A percentile compares a stretch with the other conserved stretches of the same genome.
phyloP scores from a whole-genome alignment of 345 rosid species.

The Brassica carinata region DNA sequence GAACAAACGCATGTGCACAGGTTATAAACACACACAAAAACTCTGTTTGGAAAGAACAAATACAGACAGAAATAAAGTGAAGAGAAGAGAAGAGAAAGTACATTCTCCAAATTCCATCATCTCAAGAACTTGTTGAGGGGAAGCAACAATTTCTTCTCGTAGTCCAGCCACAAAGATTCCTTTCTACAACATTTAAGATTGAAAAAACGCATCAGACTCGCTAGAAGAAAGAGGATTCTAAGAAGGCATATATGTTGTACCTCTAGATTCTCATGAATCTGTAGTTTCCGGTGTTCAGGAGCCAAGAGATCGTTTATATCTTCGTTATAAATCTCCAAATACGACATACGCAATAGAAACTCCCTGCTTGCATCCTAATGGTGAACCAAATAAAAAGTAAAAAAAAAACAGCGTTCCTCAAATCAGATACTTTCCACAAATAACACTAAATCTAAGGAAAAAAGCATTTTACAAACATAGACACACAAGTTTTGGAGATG shows the following conservation, averaged over 20 bases:
- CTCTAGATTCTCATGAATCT: conserved; percentile 90
- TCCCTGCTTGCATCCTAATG: conserved; percentile 70
- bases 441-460: conserved; percentile 7
- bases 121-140: conserved; percentile 89
- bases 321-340: conserved; percentile 94
- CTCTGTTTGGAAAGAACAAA: conserved; percentile 6
- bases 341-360: conserved; percentile 92
- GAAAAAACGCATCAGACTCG: conserved; percentile 22
- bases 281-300: conserved; percentile 93
- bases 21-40: background rate
- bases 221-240: background rate
- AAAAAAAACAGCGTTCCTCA: background rate
- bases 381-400: background rate
- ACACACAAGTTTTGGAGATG: background rate
- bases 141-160: conserved; percentile 90
- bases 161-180: conserved; percentile 96
- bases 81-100: conserved; percentile 29
- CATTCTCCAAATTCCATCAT: conserved; percentile 94
- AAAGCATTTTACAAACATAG: background rate
- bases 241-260: conserved; percentile 38
- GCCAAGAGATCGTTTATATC: conserved; percentile 87
- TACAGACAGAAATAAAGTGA: background rate
- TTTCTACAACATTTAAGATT: conserved; percentile 48
- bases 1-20: conserved; percentile 14
- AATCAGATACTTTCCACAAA: conserved; percentile 16